These are phyloP conservation scores for Alternaria sp. DNA, from an alignment of 2,329 filamentous ascomycete genomes.

Conservation along the genomic window DNA sequence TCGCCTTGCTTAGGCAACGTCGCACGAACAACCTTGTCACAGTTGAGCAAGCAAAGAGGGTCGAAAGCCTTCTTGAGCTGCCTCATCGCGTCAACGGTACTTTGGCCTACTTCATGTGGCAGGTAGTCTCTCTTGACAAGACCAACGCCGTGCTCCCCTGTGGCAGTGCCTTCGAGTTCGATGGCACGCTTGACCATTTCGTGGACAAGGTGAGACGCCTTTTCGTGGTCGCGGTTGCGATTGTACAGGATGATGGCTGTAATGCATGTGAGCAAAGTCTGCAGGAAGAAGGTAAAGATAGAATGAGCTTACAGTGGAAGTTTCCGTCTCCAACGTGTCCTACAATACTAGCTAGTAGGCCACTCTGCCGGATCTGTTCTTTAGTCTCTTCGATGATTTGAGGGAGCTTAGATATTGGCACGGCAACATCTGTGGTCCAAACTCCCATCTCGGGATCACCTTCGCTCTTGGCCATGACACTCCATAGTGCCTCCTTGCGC, in stretches of 20 bases:
- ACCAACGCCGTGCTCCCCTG: constrained; percentile 85
- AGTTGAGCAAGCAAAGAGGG: constrained; percentile 72
- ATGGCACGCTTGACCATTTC: constrained; percentile 87
- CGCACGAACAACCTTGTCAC: constrained; percentile 71
- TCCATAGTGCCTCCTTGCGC: constrained; percentile 78
- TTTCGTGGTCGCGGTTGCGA: constrained; percentile 69
- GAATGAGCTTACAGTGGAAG: constrained; percentile 66
- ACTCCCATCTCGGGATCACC: constrained; percentile 67
- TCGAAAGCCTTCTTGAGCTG: constrained; percentile 86
- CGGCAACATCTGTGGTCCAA: constrained; percentile 84
- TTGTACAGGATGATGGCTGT: constrained; percentile 69
- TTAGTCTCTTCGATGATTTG: constrained; percentile 82
- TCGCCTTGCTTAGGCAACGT: constrained; percentile 61
- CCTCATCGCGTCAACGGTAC: constrained; percentile 83
- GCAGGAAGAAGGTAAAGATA: background rate
- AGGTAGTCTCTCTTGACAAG: constrained; percentile 87
- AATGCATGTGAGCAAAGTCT: constrained; percentile 5
- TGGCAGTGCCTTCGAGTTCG: constrained; percentile 85
- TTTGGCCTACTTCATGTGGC: constrained; percentile 76
- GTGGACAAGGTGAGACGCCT: constrained; percentile 77
- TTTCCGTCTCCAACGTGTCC: constrained; percentile 80
- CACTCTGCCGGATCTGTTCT: constrained; percentile 68
- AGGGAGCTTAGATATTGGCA: constrained; percentile 75
- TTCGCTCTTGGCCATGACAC: constrained; percentile 71
- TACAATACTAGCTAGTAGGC: constrained; percentile 71